Evolutionary conservation across 108 stramenopile genomes (phyloP).

Genomic region (Aurantiochytrium sp.): DNA sequence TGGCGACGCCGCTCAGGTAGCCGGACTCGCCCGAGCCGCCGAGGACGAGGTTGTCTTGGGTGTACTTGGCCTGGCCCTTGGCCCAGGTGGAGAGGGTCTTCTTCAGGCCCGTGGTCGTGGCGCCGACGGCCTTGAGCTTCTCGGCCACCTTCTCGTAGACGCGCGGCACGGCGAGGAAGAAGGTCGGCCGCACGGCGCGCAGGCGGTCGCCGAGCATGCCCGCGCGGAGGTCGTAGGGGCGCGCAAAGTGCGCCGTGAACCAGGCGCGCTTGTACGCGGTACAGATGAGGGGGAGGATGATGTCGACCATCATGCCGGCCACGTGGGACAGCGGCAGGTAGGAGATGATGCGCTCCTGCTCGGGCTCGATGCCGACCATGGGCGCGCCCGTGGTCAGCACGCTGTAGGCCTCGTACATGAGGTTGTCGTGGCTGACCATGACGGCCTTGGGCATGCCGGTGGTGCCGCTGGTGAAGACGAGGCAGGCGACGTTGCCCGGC

Average conservation of each 20-base stretch:
- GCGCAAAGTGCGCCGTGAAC: constrained; percentile 58
- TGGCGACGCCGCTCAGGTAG: constrained; percentile 32
- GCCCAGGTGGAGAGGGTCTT: constrained; percentile 67
- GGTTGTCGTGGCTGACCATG: constrained; percentile 73
- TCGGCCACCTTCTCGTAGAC: constrained; percentile 81
- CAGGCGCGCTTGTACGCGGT: constrained; percentile 40
- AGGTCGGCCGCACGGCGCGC: constrained; percentile 62
- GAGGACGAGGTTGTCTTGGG: constrained; percentile 30
- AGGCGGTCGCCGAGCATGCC: constrained; percentile 62
- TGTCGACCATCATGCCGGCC: constrained; percentile 61
- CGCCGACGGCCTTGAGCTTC: constrained; percentile 66
- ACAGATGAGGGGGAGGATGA: constrained; percentile 52
- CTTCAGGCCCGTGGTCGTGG: constrained; percentile 53
- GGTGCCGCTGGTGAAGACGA: constrained; percentile 75
- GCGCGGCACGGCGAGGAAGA: constrained; percentile 75
- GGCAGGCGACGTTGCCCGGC: constrained; percentile 55
- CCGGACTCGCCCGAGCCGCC: constrained; percentile 15
- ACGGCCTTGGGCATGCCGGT: constrained; percentile 77
- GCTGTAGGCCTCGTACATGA: neutral
- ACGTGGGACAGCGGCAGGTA: constrained; percentile 59
- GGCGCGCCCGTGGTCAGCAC: neutral
- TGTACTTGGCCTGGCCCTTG: constrained; percentile 48
- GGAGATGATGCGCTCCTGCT: constrained; percentile 40
- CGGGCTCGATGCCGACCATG: neutral
- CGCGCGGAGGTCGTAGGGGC: constrained; percentile 67